phyloP scores from a whole-genome alignment of 129 eudicot genomes.

The Scalesia atractyloides region DNA sequence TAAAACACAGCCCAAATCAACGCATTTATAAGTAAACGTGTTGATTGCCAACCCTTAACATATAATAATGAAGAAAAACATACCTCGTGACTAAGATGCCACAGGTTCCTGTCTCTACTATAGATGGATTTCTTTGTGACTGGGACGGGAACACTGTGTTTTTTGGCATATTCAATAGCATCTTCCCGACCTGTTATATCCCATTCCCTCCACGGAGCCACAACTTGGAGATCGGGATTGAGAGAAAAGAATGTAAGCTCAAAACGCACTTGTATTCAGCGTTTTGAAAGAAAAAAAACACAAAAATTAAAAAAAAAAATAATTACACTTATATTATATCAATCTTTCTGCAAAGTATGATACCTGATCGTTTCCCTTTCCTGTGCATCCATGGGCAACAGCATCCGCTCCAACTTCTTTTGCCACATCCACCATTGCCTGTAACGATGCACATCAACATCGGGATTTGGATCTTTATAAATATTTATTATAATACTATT shows the following conservation, averaged over 20 bases:
- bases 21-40: not conserved
- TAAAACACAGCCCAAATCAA: not conserved
- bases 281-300: not conserved
- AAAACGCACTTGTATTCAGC: slow-evolving; percentile 79
- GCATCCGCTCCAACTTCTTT: slow-evolving; percentile 99
- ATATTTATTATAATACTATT: not conserved
- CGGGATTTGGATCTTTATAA: not conserved
- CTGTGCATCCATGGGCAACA: slow-evolving; percentile 97
- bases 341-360: not conserved
- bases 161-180: slow-evolving; percentile 94
- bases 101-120: slow-evolving; percentile 94
- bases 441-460: not conserved
- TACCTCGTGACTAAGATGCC: slow-evolving; percentile 99
- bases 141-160: slow-evolving; percentile 91
- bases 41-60: not conserved
- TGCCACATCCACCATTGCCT: slow-evolving; percentile 99
- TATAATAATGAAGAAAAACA: not conserved
- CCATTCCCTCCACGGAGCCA: slow-evolving; percentile 99
- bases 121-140: slow-evolving; percentile 97
- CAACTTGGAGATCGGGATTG: slow-evolving; percentile 93
- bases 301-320: not conserved
- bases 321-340: not conserved
- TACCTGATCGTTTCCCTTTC: slow-evolving; percentile 99
- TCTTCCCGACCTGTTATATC: slow-evolving; percentile 96
- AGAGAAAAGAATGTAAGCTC: slow-evolving; percentile 97